Evolutionary conservation across 2,329 filamentous ascomycete genomes (phyloP).

Genomic region (Ilyonectria robusta): DNA sequence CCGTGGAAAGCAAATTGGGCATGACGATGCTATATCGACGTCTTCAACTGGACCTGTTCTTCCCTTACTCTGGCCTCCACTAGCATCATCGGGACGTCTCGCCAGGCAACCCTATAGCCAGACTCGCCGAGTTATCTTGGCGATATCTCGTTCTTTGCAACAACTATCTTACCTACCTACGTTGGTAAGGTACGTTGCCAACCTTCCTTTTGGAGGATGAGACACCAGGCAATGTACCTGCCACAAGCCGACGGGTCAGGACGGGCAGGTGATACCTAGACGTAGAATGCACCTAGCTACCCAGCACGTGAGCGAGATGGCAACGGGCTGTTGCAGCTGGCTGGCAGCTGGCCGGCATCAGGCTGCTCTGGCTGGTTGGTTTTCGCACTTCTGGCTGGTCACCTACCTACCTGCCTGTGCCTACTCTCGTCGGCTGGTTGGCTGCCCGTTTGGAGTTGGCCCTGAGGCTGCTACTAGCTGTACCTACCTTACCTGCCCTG

Average conservation of each 20-base stretch:
- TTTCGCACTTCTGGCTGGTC: background rate
- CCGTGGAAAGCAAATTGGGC: too few relatives aligned
- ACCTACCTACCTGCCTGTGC: background rate
- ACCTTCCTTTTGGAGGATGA: background rate
- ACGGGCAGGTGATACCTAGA: background rate
- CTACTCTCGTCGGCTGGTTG: background rate
- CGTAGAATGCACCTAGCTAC: background rate
- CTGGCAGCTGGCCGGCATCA: background rate
- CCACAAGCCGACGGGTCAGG: background rate
- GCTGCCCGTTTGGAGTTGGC: background rate
- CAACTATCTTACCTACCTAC: background rate
- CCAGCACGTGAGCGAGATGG: background rate
- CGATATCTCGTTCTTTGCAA: background rate
- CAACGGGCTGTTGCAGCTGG: background rate
- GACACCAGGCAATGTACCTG: background rate
- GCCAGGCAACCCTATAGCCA: background rate
- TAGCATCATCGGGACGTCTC: background rate
- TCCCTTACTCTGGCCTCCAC: background rate
- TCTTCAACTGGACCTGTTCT: background rate
- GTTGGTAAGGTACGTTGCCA: background rate
- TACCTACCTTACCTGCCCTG: background rate
- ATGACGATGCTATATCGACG: too few relatives aligned
- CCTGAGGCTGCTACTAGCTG: slow-evolving; percentile 4
- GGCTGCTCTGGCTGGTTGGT: background rate
- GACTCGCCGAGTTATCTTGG: background rate